phyloP scores from a whole-genome alignment of 768 basidiomycete species.

The Tephrocybe sp. region DNA sequence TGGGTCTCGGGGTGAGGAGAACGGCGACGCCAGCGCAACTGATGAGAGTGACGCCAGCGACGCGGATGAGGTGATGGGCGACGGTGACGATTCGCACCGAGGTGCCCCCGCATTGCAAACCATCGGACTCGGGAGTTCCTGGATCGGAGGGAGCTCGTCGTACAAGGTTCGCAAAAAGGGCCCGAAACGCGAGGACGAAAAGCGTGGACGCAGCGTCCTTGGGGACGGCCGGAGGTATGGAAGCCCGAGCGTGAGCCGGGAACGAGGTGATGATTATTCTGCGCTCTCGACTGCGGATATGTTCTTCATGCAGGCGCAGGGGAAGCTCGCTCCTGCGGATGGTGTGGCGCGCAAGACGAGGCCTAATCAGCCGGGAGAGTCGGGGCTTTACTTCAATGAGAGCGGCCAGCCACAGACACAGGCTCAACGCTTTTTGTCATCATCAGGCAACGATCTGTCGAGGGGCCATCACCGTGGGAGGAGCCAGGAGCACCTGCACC shows the following conservation, averaged over 20 bases:
- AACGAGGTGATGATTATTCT: conserved; percentile 23
- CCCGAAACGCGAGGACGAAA: conserved; percentile 33
- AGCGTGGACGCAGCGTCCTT: conserved; percentile 31
- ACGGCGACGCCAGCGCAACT: conserved; percentile 19
- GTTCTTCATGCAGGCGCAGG: conserved; percentile 62
- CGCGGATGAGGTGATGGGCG: conserved; percentile 21
- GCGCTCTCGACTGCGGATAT: conserved; percentile 61
- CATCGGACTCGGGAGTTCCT: conserved; percentile 58
- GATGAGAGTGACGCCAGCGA: conserved; percentile 28
- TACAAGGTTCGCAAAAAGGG: conserved; percentile 88
- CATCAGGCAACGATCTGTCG: conserved; percentile 9
- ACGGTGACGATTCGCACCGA: conserved; percentile 18
- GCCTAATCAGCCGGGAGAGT: conserved; percentile 29
- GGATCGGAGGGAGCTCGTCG: conserved; percentile 81
- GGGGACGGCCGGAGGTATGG: conserved; percentile 13
- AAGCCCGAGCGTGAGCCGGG: conserved; percentile 23
- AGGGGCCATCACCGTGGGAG: conserved; percentile 21
- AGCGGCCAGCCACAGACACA: conserved; percentile 21
- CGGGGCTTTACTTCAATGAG: conserved; percentile 31
- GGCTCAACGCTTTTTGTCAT: conserved; percentile 10
- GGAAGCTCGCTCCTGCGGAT: conserved; percentile 44
- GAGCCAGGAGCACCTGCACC: conserved; percentile 32
- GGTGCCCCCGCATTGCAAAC: conserved; percentile 19
- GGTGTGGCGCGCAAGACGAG: conserved; percentile 30
- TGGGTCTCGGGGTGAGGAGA: conserved; percentile 15